phyloP scores from a whole-genome alignment of 139 green algal genomes.

The Chlamydomonas sp. region DNA sequence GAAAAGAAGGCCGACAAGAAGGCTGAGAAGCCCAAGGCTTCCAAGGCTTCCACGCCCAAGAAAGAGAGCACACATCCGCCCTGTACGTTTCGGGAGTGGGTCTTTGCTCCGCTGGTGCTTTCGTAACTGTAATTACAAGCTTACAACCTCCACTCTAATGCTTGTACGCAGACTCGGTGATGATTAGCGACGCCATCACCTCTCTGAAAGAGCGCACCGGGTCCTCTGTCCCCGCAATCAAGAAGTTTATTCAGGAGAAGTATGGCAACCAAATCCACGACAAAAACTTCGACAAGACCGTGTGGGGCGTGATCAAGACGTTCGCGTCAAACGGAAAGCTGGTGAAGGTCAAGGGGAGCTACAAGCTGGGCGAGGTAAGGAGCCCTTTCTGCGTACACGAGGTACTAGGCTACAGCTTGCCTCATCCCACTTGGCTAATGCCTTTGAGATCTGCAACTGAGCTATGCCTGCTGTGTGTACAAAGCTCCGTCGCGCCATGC shows the following conservation, averaged over 20 bases:
- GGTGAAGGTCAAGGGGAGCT: constrained; percentile 79
- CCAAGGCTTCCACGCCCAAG: constrained; percentile 32
- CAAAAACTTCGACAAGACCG: constrained; percentile 69
- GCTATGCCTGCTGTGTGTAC: constrained; percentile 8
- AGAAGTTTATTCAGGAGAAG: constrained; percentile 81
- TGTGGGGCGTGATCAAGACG: constrained; percentile 59
- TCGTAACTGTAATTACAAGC: neutral
- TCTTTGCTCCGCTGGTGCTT: neutral
- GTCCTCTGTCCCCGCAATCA: constrained; percentile 76
- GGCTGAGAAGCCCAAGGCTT: constrained; percentile 7
- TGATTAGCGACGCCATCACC: constrained; percentile 77
- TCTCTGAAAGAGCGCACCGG: constrained; percentile 83
- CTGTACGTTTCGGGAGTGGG: neutral
- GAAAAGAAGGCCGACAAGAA: neutral
- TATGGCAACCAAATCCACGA: constrained; percentile 57
- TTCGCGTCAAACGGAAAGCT: constrained; percentile 69
- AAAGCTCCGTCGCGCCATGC: constrained; percentile 9
- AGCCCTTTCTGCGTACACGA: neutral
- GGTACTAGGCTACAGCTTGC: neutral
- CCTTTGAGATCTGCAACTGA: neutral
- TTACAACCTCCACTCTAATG: too few relatives aligned
- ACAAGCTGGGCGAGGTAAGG: constrained; percentile 71
- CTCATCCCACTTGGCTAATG: neutral
- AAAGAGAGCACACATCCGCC: constrained; percentile 48
- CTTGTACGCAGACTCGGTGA: constrained; percentile 17